Base-by-base conservation (phyloP, 345 rosid genomes). In the Camelina neglecta region DNA sequence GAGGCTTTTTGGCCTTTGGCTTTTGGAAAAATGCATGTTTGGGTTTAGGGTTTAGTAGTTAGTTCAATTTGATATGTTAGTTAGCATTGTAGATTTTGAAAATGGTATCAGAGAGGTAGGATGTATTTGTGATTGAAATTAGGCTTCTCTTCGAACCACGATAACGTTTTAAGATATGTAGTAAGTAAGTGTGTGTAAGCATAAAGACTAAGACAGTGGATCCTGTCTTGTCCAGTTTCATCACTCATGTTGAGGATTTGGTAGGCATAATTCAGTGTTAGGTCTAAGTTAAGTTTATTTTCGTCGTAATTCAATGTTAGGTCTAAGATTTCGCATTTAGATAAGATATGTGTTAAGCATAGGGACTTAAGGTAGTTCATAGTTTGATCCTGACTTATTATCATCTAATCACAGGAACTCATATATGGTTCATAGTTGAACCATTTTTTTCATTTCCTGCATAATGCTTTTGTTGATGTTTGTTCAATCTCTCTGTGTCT, bases 1-100 rank as follows among this genome's bases (percentile, higher is more conserved):
- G 9, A 2, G 2, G 38, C 38, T 35, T 31, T 71, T 18, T 18
- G 18, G 0, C 18, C 18, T 18, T 18, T 18, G 18, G 23, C 10
- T 15, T 39, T 54, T 0, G 18, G 4, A 3, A 31, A 15, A 48
- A 21, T 36, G 12, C 57, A 33, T 15, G 11, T 61, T 4, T 4
- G 61, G 60, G 26, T 62, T 62, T 24, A 50, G 65, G 21, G 33
- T 63, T 73, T 18, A 50, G 57, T 18, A 50, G 57, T 42, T 45
- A 12, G 8, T 23, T 24, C 23, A 20, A 12, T 38, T 60, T 45
- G 3, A 6, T 33, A 6, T 33, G 8, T 33, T 38, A 8, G 11
- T 38, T 38, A 8, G 10, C 11, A 36, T 36, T 35, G 38, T 35
- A 18, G 24, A 18, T 13, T 62, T 36, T 21, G 35, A 61, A 13